phyloP scores from a whole-genome alignment of 257 asterid genomes.

The Dorcoceras hygrometricum region DNA sequence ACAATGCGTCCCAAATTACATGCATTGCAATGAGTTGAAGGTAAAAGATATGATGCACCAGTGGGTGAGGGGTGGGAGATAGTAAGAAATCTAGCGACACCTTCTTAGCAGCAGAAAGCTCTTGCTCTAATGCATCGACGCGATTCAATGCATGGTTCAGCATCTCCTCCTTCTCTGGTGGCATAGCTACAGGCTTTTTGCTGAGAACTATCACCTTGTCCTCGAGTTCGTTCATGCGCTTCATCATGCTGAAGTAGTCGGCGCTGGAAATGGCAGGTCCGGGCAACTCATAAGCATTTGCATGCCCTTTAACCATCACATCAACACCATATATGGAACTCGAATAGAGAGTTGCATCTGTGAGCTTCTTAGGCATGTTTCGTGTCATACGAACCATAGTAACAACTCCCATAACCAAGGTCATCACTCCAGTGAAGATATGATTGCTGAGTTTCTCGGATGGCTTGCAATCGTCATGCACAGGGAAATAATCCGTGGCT shows the following conservation, averaged over 20 bases:
- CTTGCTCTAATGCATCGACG: conserved; percentile 68
- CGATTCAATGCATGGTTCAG: conserved; percentile 62
- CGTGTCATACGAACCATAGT: conserved; percentile 84
- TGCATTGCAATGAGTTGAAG: background rate
- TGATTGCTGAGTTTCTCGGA: conserved; percentile 58
- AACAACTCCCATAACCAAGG: conserved; percentile 74
- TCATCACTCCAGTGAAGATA: conserved; percentile 67
- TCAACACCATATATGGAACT: conserved; percentile 46
- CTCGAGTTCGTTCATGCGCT: conserved; percentile 87
- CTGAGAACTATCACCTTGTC: conserved; percentile 53
- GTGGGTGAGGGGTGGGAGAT: background rate
- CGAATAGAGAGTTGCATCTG: conserved; percentile 69
- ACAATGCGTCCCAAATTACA: background rate
- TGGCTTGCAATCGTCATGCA: conserved; percentile 30
- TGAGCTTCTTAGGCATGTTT: conserved; percentile 80
- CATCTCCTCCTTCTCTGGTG: conserved; percentile 82
- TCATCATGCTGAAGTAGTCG: conserved; percentile 80
- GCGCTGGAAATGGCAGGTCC: conserved; percentile 53
- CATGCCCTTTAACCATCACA: conserved; percentile 44
- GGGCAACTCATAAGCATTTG: conserved; percentile 33
- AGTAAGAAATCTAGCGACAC: conserved; percentile 25
- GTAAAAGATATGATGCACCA: background rate
- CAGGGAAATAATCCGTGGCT: conserved; percentile 33
- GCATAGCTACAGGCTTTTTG: conserved; percentile 56
- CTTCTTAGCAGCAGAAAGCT: conserved; percentile 72